A percentile compares a stretch with the other conserved stretches of the same genome.
Evolutionary conservation across 352 stramenopile genomes (phyloP).

Genomic region (Pythium graminicola): DNA sequence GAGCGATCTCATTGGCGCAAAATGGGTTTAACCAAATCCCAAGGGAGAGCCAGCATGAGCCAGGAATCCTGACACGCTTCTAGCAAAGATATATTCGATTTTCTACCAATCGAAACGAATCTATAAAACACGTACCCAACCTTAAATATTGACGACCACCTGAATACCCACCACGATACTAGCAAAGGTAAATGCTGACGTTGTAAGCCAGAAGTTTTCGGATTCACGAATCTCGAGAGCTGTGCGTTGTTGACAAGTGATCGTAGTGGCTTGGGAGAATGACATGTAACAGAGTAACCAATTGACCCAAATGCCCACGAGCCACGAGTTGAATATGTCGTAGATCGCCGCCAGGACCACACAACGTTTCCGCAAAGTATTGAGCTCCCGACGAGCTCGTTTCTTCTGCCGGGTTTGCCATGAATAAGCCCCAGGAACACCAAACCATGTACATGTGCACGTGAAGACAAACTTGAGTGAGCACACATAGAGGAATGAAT

Average conservation of each 20-base stretch:
- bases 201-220: slow-evolving; percentile 52
- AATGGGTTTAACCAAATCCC: too few species aligned
- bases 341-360: slow-evolving; percentile 45
- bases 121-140: not conserved
- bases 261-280: slow-evolving; percentile 13
- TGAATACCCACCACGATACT: slow-evolving; percentile 56
- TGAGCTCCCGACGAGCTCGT: slow-evolving; percentile 33
- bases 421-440: slow-evolving; percentile 46
- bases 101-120: slow-evolving; percentile 5
- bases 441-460: slow-evolving; percentile 60
- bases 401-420: slow-evolving; percentile 52
- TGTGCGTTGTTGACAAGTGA: slow-evolving; percentile 34
- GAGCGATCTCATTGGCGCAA: slow-evolving; percentile 15
- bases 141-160: slow-evolving; percentile 55
- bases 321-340: slow-evolving; percentile 59
- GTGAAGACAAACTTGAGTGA: slow-evolving; percentile 65
- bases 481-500: slow-evolving; percentile 43
- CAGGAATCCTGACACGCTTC: too few species aligned
- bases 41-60: slow-evolving; percentile 12
- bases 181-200: slow-evolving; percentile 50
- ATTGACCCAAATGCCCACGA: slow-evolving; percentile 47
- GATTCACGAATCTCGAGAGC: slow-evolving; percentile 45
- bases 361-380: slow-evolving; percentile 40
- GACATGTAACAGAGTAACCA: slow-evolving; percentile 48
- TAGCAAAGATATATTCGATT: not conserved